Base-by-base conservation (phyloP, 148 eudicot genomes). In the Chenopodium berlandieri region DNA sequence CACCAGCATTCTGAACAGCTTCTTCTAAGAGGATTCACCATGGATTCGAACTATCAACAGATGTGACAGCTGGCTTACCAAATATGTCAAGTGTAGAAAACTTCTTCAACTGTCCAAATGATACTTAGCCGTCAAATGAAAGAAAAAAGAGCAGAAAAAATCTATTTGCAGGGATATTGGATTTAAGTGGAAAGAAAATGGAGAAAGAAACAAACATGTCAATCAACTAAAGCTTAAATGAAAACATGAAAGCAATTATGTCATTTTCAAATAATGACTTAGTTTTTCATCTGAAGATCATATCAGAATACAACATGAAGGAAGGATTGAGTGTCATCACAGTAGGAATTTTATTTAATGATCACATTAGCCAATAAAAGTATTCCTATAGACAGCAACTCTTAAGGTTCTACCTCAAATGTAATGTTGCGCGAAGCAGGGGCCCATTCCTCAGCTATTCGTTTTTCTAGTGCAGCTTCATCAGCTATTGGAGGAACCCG, bases 391-490 rank as follows among this genome's bases (percentile, higher is more conserved):
- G 7, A 48, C 14, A 48, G 7, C 44, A 37, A 37, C 7, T 6
- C 44, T 37, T 37, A 37, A 7, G 44, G 44, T 85, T 68, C 70
- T 79, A 93, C 98, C 95, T 95, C 97, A 83, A 86, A 93, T 69
- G 93, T 92, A 94, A 95, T 94, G 90, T 95, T 94, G 27, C 92
- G 94, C 1, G 94, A 84, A 90, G 86, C 88, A 75, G 95, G 97
- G 34, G 99, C 99, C 99, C 99, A 95, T 81, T 95, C 99, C 52
- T 95, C 94, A 30, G 90, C 89, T 64, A 95, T 89, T 50, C 97
- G 87, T 62, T 85, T 89, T 83, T 91, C 93, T 81, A 95, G 79
- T 52, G 92, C 84, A 78, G 77, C 90, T 78, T 81, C 83, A 84
- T 93, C 92, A 77, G 89, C 91, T 46, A 91, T 93, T 75, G 98